Conservation (phyloP, 495 filamentous ascomycete genomes). For the Lophiotrema nucula region DNA sequence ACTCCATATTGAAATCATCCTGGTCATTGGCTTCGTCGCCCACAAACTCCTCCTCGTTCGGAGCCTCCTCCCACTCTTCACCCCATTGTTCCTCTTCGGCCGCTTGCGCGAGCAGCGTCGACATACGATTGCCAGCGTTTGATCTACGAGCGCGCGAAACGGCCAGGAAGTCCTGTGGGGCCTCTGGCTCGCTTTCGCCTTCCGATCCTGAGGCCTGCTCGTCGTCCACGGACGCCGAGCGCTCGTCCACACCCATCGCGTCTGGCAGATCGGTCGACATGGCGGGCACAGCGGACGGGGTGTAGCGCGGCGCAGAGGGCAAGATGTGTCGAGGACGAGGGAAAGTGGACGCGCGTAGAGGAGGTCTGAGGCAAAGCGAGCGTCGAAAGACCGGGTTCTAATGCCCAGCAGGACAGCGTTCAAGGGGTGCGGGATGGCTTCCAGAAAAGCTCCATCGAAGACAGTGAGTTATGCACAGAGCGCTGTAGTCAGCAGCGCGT, state of each 20-base stretch:
- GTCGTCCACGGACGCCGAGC: constrained; percentile 10
- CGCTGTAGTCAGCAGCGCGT: constrained; percentile 9
- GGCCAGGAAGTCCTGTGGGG: constrained; percentile 69
- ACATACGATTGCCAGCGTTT: constrained; percentile 84
- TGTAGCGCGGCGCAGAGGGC: background rate
- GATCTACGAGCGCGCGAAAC: constrained; percentile 75
- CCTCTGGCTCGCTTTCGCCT: constrained; percentile 38
- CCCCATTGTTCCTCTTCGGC: constrained; percentile 64
- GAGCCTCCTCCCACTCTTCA: constrained; percentile 61
- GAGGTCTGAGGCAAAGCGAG: constrained; percentile 21
- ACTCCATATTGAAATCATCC: constrained; percentile 80
- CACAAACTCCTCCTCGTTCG: constrained; percentile 87
- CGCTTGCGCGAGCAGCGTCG: constrained; percentile 61
- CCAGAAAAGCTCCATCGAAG: constrained; percentile 27
- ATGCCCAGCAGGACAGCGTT: constrained; percentile 18
- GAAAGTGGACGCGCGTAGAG: constrained; percentile 12
- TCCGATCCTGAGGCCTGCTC: constrained; percentile 13
- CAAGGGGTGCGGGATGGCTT: constrained; percentile 24
- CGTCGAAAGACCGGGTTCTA: too few relatives aligned
- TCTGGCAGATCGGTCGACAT: constrained; percentile 19
- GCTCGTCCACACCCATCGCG: constrained; percentile 9
- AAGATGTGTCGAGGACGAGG: constrained; percentile 13
- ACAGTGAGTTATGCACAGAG: constrained; percentile 15
- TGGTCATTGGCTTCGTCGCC: constrained; percentile 58
- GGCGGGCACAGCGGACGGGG: background rate